These are phyloP conservation scores for Byssochlamys sp. DNA, from an alignment of 2,329 filamentous ascomycete genomes.

Conservation along the genomic window DNA sequence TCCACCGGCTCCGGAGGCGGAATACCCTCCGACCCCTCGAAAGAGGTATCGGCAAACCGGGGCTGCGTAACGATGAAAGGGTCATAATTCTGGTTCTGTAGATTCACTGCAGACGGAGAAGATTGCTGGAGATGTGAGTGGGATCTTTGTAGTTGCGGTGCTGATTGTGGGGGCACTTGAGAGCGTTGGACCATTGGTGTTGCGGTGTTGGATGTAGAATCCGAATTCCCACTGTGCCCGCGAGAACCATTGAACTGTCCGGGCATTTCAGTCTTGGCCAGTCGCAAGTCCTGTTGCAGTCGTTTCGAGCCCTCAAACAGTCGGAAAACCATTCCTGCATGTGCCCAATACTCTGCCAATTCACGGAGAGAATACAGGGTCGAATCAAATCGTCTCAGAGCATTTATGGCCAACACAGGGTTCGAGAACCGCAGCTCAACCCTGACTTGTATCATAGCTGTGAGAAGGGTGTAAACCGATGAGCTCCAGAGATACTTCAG, in stretches of 20 bases:
- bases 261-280: slow-evolving; percentile 26
- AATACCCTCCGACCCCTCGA: slow-evolving; percentile 1
- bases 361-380: slow-evolving; percentile 33
- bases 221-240: slow-evolving; percentile 5
- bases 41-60: neutral
- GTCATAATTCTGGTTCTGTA: slow-evolving; percentile 8
- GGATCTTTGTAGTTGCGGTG: slow-evolving; percentile 15
- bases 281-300: slow-evolving; percentile 31
- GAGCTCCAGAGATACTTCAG: slow-evolving; percentile 37
- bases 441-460: slow-evolving; percentile 39
- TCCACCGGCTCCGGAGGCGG: slow-evolving; percentile 18
- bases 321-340: slow-evolving; percentile 34
- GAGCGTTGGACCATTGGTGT: slow-evolving; percentile 11
- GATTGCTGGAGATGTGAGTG: neutral
- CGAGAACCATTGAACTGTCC: slow-evolving; percentile 15
- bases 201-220: slow-evolving; percentile 8
- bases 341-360: slow-evolving; percentile 34
- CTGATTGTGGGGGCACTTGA: slow-evolving; percentile 13
- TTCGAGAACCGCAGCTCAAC: slow-evolving; percentile 39
- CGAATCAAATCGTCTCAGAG: slow-evolving; percentile 36
- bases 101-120: neutral
- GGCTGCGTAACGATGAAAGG: neutral
- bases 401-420: slow-evolving; percentile 37
- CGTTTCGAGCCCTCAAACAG: slow-evolving; percentile 37
- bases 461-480: slow-evolving; percentile 36